phyloP scores from a whole-genome alignment of 257 asterid genomes.

The Catharanthus roseus region DNA sequence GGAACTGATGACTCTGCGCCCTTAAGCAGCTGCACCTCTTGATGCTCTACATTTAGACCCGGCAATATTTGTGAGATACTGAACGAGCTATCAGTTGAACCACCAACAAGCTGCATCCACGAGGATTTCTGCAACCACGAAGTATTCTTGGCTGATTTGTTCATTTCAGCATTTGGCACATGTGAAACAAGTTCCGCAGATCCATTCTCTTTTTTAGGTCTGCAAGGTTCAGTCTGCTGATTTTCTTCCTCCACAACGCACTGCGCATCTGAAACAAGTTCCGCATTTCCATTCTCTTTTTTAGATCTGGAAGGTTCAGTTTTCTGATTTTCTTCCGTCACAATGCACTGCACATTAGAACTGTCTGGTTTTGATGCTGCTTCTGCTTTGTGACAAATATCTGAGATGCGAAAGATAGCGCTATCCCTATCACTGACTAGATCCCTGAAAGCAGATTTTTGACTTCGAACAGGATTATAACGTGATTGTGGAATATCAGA shows the following conservation, averaged over 20 bases:
- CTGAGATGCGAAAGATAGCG: conserved; percentile 41
- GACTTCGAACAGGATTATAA: conserved; percentile 21
- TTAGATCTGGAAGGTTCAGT: conserved; percentile 13
- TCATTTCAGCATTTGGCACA: conserved; percentile 22
- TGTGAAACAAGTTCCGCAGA: conserved; percentile 24
- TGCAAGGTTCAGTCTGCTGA: conserved; percentile 11
- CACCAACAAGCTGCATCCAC: conserved; percentile 62
- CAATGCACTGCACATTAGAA: conserved; percentile 10
- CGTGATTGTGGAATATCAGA: conserved; percentile 22
- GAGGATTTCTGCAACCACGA: conserved; percentile 56
- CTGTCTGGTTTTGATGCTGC: conserved; percentile 21
- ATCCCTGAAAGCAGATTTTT: conserved; percentile 42
- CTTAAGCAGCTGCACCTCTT: conserved; percentile 23
- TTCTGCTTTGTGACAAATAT: conserved; percentile 35
- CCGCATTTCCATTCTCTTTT: conserved; percentile 21
- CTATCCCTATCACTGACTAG: conserved; percentile 31
- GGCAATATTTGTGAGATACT: conserved; percentile 63
- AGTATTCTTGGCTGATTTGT: conserved; percentile 41
- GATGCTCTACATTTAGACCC: conserved; percentile 28
- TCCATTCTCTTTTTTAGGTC: conserved; percentile 21
- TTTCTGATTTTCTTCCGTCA: conserved; percentile 18
- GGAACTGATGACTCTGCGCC: conserved; percentile 18
- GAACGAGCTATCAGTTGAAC: conserved; percentile 45
- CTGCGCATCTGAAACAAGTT: conserved; percentile 22
- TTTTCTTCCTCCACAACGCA: conserved; percentile 16